These are phyloP conservation scores for Rhizophagus sp. DNA, from an alignment of 192 early-diverging fungal species.

Conservation along the genomic window DNA sequence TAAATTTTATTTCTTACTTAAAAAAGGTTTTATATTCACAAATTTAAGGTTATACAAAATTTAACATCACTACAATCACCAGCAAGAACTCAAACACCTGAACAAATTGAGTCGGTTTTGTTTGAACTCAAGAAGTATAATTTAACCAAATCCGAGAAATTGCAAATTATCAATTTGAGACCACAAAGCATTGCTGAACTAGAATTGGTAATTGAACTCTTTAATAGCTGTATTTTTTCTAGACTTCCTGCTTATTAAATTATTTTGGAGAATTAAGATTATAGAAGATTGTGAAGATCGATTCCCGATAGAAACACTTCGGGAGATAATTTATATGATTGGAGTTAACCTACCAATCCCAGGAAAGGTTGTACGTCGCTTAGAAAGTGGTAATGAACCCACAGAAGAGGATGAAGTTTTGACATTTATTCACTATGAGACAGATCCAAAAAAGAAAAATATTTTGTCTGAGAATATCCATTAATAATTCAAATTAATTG, in stretches of 20 bases:
- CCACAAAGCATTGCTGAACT: constrained; percentile 15
- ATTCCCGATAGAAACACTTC: not conserved
- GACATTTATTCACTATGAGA: constrained; percentile 20
- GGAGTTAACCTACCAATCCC: constrained; percentile 8
- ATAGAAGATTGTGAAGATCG: constrained; percentile 31
- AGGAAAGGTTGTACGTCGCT: constrained; percentile 10
- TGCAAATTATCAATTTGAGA: constrained; percentile 23
- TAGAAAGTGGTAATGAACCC: not conserved
- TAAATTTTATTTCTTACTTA: not conserved
- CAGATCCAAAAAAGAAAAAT: not conserved
- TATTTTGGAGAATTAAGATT: not conserved
- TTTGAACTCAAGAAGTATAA: constrained; percentile 13
- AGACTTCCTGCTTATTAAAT: not conserved
- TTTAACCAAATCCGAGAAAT: constrained; percentile 20
- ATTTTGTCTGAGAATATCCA: too few species aligned
- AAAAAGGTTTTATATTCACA: too few species aligned
- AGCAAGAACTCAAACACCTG: constrained; percentile 15
- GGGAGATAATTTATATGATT: constrained; percentile 13
- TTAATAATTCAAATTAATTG: too few species aligned
- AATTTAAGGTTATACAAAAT: constrained; percentile 15
- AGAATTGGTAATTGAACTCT: not conserved
- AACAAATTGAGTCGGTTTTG: constrained; percentile 17
- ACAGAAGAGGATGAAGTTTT: not conserved
- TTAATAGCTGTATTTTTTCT: not conserved
- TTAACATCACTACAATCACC: constrained; percentile 8